Percentiles rank a stretch among this genome's conserved stretches.
phyloP scores from a whole-genome alignment of 345 rosid species.

The Melaleuca quinquenervia region DNA sequence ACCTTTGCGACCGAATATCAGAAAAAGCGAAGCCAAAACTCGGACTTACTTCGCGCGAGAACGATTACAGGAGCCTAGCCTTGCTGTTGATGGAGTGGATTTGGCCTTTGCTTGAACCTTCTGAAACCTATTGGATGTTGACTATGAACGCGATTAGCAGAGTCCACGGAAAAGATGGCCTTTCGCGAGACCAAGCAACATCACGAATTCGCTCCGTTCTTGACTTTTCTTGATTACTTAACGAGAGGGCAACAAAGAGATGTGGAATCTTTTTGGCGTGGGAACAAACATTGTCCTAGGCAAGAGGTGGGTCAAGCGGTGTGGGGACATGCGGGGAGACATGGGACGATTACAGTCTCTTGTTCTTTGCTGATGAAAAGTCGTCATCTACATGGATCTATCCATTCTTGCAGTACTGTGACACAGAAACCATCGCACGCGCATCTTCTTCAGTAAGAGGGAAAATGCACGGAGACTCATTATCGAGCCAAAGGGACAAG shows the following conservation, averaged over 20 bases:
- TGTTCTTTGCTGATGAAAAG: neutral
- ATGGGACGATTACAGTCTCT: neutral
- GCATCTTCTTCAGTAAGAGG: neutral
- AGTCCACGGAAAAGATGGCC: neutral
- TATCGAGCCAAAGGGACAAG: neutral
- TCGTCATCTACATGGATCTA: neutral
- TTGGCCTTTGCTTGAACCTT: neutral
- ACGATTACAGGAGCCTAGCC: neutral
- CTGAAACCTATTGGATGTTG: neutral
- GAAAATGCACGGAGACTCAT: neutral
- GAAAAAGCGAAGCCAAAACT: neutral
- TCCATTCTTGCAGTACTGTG: neutral
- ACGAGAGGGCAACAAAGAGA: neutral
- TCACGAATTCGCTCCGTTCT: neutral
- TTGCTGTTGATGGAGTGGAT: neutral
- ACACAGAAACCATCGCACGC: neutral
- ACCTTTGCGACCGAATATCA: neutral
- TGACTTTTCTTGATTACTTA: neutral
- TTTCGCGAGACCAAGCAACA: neutral
- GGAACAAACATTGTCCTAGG: neutral
- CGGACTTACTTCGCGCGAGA: neutral
- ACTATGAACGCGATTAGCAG: neutral
- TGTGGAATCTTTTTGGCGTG: neutral
- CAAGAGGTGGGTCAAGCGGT: neutral
- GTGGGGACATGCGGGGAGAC: neutral